Evolutionary conservation across 345 rosid genomes (phyloP), one percentile per base, ranked within the genome.

Genomic region (Citrus unshiu): DNA sequence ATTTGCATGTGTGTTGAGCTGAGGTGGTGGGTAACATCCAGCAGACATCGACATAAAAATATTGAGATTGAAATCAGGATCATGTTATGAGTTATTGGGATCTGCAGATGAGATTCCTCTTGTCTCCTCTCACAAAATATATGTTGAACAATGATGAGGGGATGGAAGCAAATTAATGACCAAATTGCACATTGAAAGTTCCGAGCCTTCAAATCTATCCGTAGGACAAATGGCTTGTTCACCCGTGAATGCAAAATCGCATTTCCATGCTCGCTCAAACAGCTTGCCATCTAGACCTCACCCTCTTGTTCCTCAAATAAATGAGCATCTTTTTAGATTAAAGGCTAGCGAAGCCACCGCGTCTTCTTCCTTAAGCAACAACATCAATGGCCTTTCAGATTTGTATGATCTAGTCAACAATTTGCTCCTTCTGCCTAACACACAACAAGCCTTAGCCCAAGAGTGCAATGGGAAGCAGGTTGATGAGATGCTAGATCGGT

Each of bases 221-320:
- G 7, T 5, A 54, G 8, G 18, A 21, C 59, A 72, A 83, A 86
- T 89, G 91, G 79, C 83, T 25, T 54, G 79, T n/a, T 79, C 83
- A 51, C 29, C 22, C 40, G 25, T 40, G 34, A 14, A 24, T 18
- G 27, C 34, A 25, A 46, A 69, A 69, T 25, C 74, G 2, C n/a
- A 63, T 70, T 84, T 19, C 80, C 92, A 90, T 61, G 24, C 62
- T 73, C 83, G 89, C 2, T 88, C 93, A 4, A 84, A 84, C 79
- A 88, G 89, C 77, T 77, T 79, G 67, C 91, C 91, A 7, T 78
- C 88, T 8, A 84, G 78, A 51, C 82, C 81, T 39, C 90, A 90
- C 73, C 89, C 86, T 19, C 69, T 86, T 24, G 61, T 73, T 5
- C 78, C 90, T 43, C 66, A 84, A 70, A 46, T 89, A 14, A 78